Conservation (phyloP, 2,329 filamentous ascomycete genomes). For the Rhexocercosporidium sp. region DNA sequence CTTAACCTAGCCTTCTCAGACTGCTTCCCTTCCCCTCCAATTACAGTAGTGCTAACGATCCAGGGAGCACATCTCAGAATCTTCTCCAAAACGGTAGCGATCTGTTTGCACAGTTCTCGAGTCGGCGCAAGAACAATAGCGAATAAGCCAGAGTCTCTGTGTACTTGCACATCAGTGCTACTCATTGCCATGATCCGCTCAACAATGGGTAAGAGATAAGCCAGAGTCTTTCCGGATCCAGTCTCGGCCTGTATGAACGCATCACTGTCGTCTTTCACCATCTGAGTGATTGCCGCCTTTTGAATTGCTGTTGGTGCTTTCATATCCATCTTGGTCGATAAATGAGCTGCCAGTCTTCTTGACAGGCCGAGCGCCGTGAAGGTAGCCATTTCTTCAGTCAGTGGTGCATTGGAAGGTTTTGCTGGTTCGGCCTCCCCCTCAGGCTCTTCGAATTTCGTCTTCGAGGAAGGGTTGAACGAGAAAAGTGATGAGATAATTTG, state of each 20-base stretch:
- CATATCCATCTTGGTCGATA: conserved; percentile 83
- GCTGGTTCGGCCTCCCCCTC: conserved; percentile 58
- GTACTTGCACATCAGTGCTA: conserved; percentile 61
- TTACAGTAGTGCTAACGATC: conserved; percentile 88
- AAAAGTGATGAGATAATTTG: conserved; percentile 91
- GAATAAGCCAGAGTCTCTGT: conserved; percentile 87
- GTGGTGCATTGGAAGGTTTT: conserved; percentile 87
- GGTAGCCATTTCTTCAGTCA: conserved; percentile 81
- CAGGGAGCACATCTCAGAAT: conserved; percentile 89
- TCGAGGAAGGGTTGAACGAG: conserved; percentile 81
- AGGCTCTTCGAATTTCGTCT: conserved; percentile 60
- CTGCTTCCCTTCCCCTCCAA: conserved; percentile 71
- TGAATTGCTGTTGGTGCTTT: conserved; percentile 95
- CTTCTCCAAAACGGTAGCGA: conserved; percentile 83
- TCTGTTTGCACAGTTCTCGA: conserved; percentile 92
- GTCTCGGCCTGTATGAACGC: conserved; percentile 97
- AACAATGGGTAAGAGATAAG: conserved; percentile 92
- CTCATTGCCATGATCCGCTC: conserved; percentile 84
- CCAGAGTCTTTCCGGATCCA: conserved; percentile 94
- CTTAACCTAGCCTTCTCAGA: conserved; percentile 91
- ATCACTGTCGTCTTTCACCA: conserved; percentile 82
- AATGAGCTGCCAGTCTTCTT: conserved; percentile 77
- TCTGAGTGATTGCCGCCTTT: conserved; percentile 81
- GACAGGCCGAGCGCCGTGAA: conserved; percentile 89
- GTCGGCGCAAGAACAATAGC: conserved; percentile 94